Percentiles rank a stretch among this genome's conserved stretches.
Conservation (phyloP, 1,284 basidiomycete species). For the Athelia sp. region DNA sequence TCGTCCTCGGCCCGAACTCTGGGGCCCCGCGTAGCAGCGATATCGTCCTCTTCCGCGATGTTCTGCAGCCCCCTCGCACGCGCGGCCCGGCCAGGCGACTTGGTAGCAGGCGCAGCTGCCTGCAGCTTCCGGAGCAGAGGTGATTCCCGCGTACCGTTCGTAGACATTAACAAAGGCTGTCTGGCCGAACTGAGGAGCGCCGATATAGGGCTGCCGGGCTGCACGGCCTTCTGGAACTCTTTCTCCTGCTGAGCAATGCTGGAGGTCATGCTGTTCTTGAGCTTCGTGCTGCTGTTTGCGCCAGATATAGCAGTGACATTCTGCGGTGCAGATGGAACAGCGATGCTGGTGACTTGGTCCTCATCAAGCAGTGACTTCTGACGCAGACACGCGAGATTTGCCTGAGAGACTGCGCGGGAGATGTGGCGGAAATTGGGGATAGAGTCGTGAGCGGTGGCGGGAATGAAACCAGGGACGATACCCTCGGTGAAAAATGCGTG, state of each 20-base stretch:
- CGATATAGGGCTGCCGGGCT: conserved; percentile 92
- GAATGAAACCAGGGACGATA: conserved; percentile 78
- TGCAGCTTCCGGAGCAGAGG: conserved; percentile 43
- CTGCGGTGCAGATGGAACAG: conserved; percentile 26
- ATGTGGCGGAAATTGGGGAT: conserved; percentile 75
- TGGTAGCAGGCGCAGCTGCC: conserved; percentile 23
- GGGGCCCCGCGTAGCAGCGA: conserved; percentile 24
- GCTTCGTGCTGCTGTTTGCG: conserved; percentile 13
- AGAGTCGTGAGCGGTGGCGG: conserved; percentile 69
- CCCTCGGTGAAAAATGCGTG: conserved; percentile 86
- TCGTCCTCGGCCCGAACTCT: conserved; percentile 44
- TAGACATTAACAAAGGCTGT: conserved; percentile 80
- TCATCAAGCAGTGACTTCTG: conserved; percentile 57
- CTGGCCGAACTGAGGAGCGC: conserved; percentile 86
- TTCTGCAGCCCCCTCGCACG: conserved; percentile 36
- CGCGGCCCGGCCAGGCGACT: conserved; percentile 33
- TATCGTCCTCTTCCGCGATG: conserved; percentile 47
- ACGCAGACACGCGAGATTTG: conserved; percentile 67
- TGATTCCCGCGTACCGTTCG: conserved; percentile 40
- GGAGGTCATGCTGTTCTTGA: conserved; percentile 41
- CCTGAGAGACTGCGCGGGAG: conserved; percentile 53
- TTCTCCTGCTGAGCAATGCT: conserved; percentile 86
- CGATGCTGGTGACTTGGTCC: conserved; percentile 42
- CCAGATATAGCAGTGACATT: conserved; percentile 7
- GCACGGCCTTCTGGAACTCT: conserved; percentile 93